A percentile compares a stretch with the other conserved stretches of the same genome.
Evolutionary conservation across 1,284 basidiomycete genomes (phyloP).

Genomic region (Paramarasmius palmivorus): DNA sequence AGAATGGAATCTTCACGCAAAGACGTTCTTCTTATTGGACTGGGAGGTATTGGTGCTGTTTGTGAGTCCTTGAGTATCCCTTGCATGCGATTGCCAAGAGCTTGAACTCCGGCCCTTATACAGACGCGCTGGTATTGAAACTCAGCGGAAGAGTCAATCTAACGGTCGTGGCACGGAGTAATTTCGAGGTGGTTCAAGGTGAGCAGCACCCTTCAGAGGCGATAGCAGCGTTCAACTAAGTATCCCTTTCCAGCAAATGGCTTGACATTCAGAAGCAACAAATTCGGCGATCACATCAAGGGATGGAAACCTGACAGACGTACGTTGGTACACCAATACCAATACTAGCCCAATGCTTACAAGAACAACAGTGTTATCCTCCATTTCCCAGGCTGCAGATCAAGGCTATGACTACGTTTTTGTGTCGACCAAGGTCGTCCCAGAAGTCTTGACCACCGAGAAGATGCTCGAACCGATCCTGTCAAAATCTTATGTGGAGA

Average conservation of each 20-base stretch:
- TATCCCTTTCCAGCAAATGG: neutral
- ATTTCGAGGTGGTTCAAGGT: conserved; percentile 1
- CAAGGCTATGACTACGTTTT: conserved; percentile 49
- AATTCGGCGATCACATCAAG: conserved; percentile 1
- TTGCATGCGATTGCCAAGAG: neutral
- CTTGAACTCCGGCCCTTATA: too few relatives aligned
- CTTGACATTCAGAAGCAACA: conserved; percentile 4
- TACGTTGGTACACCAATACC: neutral
- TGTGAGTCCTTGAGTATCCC: neutral
- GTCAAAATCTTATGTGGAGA: conserved; percentile 33
- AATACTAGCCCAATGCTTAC: neutral
- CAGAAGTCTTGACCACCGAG: conserved; percentile 48
- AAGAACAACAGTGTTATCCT: neutral
- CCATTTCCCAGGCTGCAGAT: conserved; percentile 44
- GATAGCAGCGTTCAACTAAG: neutral
- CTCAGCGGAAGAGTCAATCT: neutral
- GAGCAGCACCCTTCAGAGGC: neutral
- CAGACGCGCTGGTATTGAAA: conserved; percentile 2
- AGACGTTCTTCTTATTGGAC: conserved; percentile 5
- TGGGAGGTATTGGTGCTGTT: conserved; percentile 4
- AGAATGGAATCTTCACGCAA: neutral
- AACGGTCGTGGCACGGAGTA: conserved; percentile 9
- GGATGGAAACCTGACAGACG: conserved; percentile 7
- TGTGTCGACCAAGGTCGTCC: conserved; percentile 55
- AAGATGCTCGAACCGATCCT: conserved; percentile 48